These are phyloP conservation scores for Scedosporium aurantiacum DNA, from an alignment of 2,329 filamentous ascomycete genomes.

Conservation along the genomic window DNA sequence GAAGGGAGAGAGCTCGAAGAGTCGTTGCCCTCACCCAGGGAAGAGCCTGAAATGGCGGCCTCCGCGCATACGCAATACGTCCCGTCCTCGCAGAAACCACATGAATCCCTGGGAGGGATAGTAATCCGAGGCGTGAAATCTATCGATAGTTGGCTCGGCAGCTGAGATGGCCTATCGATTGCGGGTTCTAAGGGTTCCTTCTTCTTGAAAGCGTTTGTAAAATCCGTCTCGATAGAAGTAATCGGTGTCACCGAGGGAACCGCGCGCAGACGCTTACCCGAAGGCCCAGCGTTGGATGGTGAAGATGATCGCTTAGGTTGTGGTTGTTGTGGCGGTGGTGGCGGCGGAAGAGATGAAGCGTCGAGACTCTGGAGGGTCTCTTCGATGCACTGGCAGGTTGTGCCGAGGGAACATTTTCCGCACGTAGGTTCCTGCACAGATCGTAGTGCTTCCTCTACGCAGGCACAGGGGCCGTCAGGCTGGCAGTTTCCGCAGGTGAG, in stretches of 20 bases:
- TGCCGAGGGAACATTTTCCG: constrained; percentile 51
- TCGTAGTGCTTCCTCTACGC: constrained; percentile 43
- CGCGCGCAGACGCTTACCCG: constrained; percentile 46
- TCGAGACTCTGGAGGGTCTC: constrained; percentile 41
- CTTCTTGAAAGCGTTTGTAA: constrained; percentile 6
- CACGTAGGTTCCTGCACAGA: constrained; percentile 45
- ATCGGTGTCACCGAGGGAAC: constrained; percentile 10
- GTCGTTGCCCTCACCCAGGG: constrained; percentile 7
- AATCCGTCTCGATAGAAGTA: constrained; percentile 5
- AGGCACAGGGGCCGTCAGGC: constrained; percentile 42
- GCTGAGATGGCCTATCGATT: background rate
- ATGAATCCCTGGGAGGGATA: constrained; percentile 51
- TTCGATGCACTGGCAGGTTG: constrained; percentile 51
- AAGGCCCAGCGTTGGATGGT: constrained; percentile 26
- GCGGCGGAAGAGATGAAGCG: constrained; percentile 27
- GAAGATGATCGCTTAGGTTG: constrained; percentile 40
- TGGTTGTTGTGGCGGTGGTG: constrained; percentile 15
- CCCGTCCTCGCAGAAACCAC: constrained; percentile 73
- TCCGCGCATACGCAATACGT: constrained; percentile 77
- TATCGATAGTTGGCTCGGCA: constrained; percentile 9
- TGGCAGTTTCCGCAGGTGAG: constrained; percentile 47
- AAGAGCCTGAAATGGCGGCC: constrained; percentile 20
- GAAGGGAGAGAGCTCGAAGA: constrained; percentile 14
- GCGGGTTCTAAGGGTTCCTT: background rate
- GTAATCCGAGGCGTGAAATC: constrained; percentile 8